Evolutionary conservation across 2,329 filamentous ascomycete species (phyloP).

Genomic region (Incumbomyces delicatus): DNA sequence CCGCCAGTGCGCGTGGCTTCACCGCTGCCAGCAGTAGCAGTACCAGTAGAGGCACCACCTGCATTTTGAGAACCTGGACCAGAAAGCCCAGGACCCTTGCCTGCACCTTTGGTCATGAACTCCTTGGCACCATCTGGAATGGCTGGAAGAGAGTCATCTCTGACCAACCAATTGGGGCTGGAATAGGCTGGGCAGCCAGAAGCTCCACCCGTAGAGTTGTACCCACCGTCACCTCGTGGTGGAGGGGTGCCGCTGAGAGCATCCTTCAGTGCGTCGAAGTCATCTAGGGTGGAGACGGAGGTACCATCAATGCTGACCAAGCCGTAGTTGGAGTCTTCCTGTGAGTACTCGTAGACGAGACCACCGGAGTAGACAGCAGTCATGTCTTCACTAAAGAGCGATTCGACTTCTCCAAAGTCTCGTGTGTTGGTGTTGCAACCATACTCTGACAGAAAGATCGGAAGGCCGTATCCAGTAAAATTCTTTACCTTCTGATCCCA

Average conservation of each 20-base stretch:
- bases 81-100: constrained; percentile 45
- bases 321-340: constrained; percentile 70
- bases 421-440: constrained; percentile 79
- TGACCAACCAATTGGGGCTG: constrained; percentile 48
- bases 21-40: constrained; percentile 42
- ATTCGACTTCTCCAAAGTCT: constrained; percentile 65
- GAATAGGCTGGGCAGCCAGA: constrained; percentile 46
- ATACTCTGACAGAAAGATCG: constrained; percentile 91
- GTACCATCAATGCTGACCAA: constrained; percentile 57
- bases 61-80: constrained; percentile 48
- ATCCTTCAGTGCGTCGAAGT: constrained; percentile 51
- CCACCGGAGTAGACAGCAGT: constrained; percentile 86
- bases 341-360: constrained; percentile 88
- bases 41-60: constrained; percentile 40
- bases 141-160: constrained; percentile 42
- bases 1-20: constrained; percentile 24
- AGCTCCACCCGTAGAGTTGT: constrained; percentile 44
- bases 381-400: constrained; percentile 79
- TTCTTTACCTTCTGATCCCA: constrained; percentile 85
- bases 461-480: constrained; percentile 76
- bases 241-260: constrained; percentile 41
- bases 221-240: constrained; percentile 49
- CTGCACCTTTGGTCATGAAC: constrained; percentile 50
- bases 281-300: constrained; percentile 47
- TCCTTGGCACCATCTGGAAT: constrained; percentile 46